Evolutionary conservation across 2,329 filamentous ascomycete species (phyloP).

Genomic region (Chrysosphaeria jannelii): DNA sequence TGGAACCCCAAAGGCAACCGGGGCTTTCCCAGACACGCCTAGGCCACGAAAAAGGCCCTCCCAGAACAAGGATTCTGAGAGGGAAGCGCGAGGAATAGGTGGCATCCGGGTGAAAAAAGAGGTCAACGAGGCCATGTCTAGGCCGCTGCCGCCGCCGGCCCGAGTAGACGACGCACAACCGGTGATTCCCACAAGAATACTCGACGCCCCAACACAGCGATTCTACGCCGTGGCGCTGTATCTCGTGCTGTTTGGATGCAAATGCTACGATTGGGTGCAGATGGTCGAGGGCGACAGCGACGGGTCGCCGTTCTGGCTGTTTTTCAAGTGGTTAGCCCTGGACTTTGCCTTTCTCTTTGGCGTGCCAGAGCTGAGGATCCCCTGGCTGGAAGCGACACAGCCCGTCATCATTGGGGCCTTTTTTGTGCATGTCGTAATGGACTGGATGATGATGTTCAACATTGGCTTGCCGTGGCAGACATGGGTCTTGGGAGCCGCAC

Average conservation of each 20-base stretch:
- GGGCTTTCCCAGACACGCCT: too few species aligned
- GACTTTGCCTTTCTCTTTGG: constrained; percentile 72
- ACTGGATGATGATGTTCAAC: constrained; percentile 80
- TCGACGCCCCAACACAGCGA: constrained; percentile 77
- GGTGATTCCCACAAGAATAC: constrained; percentile 47
- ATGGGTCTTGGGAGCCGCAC: constrained; percentile 42
- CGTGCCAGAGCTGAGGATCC: constrained; percentile 65
- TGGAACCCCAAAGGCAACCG: too few species aligned
- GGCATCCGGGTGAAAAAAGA: too few species aligned
- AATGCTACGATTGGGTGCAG: constrained; percentile 59
- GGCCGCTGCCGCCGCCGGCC: too few species aligned
- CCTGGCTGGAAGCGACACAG: constrained; percentile 82
- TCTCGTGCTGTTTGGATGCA: constrained; percentile 44
- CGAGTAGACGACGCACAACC: too few species aligned
- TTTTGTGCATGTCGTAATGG: constrained; percentile 35
- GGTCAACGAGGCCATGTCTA: too few species aligned
- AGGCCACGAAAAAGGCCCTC: too few species aligned
- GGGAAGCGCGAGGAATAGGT: too few species aligned
- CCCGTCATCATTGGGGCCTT: constrained; percentile 42
- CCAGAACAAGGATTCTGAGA: too few species aligned
- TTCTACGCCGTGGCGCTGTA: constrained; percentile 69
- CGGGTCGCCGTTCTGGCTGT: constrained; percentile 67
- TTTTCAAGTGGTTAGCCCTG: constrained; percentile 76
- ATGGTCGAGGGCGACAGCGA: constrained; percentile 55
- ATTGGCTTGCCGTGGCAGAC: constrained; percentile 44